A percentile compares a stretch with the other conserved stretches of the same genome.
These are phyloP conservation scores for Postia placenta DNA, from an alignment of 768 basidiomycete species.

Conservation along the genomic window DNA sequence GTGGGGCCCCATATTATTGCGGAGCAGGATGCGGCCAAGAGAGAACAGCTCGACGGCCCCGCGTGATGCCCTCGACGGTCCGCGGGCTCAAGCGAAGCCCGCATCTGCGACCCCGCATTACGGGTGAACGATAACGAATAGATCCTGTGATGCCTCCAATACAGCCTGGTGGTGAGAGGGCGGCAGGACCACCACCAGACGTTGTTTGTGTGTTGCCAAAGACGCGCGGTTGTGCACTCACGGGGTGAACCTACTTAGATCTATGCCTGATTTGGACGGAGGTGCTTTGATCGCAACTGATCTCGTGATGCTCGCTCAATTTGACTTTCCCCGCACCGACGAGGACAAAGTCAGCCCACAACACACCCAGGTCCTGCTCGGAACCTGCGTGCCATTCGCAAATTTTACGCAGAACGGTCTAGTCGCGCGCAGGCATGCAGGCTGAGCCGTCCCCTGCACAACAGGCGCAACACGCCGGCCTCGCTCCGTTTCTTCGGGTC, in stretches of 20 bases:
- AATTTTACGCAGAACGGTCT: too few species aligned
- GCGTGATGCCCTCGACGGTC: slow-evolving; percentile 11
- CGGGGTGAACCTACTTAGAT: slow-evolving; percentile 1
- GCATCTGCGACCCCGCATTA: not conserved
- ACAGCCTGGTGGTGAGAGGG: not conserved
- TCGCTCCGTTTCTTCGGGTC: not conserved
- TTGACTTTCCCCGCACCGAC: not conserved
- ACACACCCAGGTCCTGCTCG: too few species aligned
- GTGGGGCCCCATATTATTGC: slow-evolving; percentile 10
- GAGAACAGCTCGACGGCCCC: slow-evolving; percentile 4
- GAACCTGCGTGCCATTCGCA: too few species aligned
- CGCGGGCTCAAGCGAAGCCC: not conserved
- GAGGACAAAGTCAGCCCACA: too few species aligned
- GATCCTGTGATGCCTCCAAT: not conserved
- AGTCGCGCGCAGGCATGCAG: slow-evolving; percentile 1
- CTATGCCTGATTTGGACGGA: not conserved
- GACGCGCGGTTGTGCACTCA: not conserved
- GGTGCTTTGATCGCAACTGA: not conserved
- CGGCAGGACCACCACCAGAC: not conserved
- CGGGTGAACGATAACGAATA: not conserved
- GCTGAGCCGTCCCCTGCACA: not conserved
- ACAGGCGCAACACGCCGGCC: not conserved
- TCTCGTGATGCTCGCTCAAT: not conserved
- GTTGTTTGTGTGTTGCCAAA: too few species aligned
- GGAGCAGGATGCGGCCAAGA: not conserved